Evolutionary conservation across 169 alveolate genomes (phyloP), one percentile per base, ranked within the genome.

Genomic region (Plasmodium reichenowi): DNA sequence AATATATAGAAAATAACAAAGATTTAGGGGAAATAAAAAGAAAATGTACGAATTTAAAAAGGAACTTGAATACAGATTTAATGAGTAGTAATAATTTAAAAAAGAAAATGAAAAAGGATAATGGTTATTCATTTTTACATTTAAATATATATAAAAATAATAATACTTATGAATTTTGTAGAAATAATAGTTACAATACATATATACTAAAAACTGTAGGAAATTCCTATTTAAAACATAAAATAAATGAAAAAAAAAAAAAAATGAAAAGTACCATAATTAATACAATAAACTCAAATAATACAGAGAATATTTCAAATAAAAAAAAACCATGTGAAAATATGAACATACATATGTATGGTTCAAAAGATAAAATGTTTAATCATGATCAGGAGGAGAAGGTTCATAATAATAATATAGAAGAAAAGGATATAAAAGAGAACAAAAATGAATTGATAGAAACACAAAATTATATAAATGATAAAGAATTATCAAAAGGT

Each of bases 181-280:
- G 47, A 68, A 68, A 83, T 83, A 83, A 83, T 63, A 68, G 74
- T 63, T 83, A 83, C 26, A 83, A 83, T 63, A 59, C 85, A 26
- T 83, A 83, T 72, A 56, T 83, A 68, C 68, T 83, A 62, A 67
- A 83, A 22, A 83, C 47, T 15, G 72, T 83, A 17, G 80, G 70
- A 12, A 48, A 83, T 68, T 54, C 85, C 9, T 83, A 83, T 72
- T 48, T 83, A 24, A 50, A 32, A 68, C 56, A 68, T 47, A 83
- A 83, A 54, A 56, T 83, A 50, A 83, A 68, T 48, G 72, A n/a
- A 10, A 45, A 29, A 48, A 43, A 68, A 12, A 47, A 10, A 26
- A 60, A 68, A 68, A 58, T 68, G 32, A 29, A 62, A 22, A 48
- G 47, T 38, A 38, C 47, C 2, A 38, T 38, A 38, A 38, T 38